Base-by-base conservation (phyloP, 2,329 filamentous ascomycete species). In the Aurifilum marmelostoma region DNA sequence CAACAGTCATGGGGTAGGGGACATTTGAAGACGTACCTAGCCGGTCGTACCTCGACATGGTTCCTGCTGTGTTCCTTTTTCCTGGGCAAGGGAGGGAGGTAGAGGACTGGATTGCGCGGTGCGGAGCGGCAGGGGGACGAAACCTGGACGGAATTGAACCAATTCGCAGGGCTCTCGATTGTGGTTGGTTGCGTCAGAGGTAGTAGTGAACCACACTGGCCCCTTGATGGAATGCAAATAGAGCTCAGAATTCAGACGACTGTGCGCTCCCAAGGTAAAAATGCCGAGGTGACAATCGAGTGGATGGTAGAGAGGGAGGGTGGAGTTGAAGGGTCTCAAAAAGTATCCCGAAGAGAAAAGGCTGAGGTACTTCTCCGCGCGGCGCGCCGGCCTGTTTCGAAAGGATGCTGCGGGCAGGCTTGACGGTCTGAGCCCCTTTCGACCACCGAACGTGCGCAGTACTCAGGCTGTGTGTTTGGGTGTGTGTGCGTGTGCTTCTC, bases 1-100 rank as follows among this genome's bases (percentile, higher is more conserved):
- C 52, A 34, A 63, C 29, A 65, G 67, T 67, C 41, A 68, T 65
- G 70, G 71, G 58, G 54, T 52, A 66, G 66, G 65, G 39, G 27
- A 41, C 59, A 58, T 63, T 67, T 66, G 69, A 73, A 71, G 71
- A 88, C 88, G 83, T 85, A 88, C 90, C 88, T 84, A 92, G 80
- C 75, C 89, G 88, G 83, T 92, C 91, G 83, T 93, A 93, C 56
- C 65, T 32, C 58, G 89, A 87, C 89, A 92, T 92, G 81, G 78
- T 81, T 76, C 68, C 63, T 56, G 69, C 43, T 29, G 18, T 67
- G 50, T 59, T 66, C 32, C 52, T 52, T 24, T 29, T 69, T 71
- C 34, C 71, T 39, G 50, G 58, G 65, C 67, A 73, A 69, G 70
- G 63, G 71, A 68, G 59, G 69, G 71, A 65, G 68, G 71, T 71